Evolutionary conservation across 768 basidiomycete genomes (phyloP).

Genomic region (Boletus insuetus): DNA sequence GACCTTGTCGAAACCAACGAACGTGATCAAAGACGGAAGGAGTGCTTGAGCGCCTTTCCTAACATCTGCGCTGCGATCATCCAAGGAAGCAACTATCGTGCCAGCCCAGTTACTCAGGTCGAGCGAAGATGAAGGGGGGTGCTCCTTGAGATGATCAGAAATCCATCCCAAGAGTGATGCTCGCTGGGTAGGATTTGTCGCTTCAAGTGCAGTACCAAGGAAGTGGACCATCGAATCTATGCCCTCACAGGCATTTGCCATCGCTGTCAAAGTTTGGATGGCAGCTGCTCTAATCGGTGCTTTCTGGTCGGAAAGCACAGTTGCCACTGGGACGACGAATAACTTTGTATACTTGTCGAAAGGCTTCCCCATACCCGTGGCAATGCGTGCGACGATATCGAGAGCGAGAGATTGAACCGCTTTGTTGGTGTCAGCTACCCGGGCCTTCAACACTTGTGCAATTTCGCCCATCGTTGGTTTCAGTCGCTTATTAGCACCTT

Average conservation of each 20-base stretch:
- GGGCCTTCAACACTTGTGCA: constrained; percentile 79
- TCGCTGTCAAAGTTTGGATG: constrained; percentile 73
- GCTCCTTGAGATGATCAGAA: constrained; percentile 71
- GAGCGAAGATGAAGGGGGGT: constrained; percentile 48
- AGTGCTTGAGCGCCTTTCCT: constrained; percentile 87
- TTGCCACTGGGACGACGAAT: constrained; percentile 72
- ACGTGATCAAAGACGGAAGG: constrained; percentile 70
- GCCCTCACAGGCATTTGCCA: constrained; percentile 80
- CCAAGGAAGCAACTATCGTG: constrained; percentile 71
- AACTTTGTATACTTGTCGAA: constrained; percentile 88
- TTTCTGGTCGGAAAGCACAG: constrained; percentile 92
- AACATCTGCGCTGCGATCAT: constrained; percentile 89
- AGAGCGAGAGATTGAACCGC: constrained; percentile 88
- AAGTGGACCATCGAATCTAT: constrained; percentile 80
- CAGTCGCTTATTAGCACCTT: constrained; percentile 87
- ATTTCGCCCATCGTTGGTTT: constrained; percentile 94
- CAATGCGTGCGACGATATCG: constrained; percentile 86
- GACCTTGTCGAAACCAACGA: constrained; percentile 79
- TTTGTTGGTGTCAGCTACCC: constrained; percentile 91
- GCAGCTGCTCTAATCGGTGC: constrained; percentile 79
- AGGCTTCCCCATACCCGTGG: constrained; percentile 90
- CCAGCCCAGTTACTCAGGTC: constrained; percentile 72
- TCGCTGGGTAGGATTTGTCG: constrained; percentile 84
- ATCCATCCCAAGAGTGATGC: constrained; percentile 79
- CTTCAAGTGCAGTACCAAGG: constrained; percentile 77